Conservation (phyloP, 345 rosid species). For the Eucalyptus cloeziana region DNA sequence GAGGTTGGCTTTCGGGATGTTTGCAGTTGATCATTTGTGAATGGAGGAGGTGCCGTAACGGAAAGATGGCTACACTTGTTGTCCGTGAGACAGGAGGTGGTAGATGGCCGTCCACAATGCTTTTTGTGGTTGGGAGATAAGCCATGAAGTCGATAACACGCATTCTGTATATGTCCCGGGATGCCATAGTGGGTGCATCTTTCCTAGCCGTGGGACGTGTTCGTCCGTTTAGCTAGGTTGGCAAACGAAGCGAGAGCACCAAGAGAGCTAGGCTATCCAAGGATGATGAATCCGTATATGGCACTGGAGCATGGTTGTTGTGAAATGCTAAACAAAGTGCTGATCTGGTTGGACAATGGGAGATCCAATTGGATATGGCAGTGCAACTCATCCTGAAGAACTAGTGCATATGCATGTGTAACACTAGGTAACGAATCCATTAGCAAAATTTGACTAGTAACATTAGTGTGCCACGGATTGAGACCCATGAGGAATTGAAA, state of each 20-base stretch:
- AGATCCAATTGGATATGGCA: accelerated
- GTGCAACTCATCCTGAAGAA: background rate
- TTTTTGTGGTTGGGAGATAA: background rate
- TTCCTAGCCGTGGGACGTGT: background rate
- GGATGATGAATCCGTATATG: background rate
- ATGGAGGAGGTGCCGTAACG: background rate
- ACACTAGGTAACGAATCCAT: background rate
- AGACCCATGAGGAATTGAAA: background rate
- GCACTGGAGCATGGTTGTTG: accelerated
- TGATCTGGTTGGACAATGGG: accelerated
- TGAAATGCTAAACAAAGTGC: background rate
- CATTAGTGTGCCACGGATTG: background rate
- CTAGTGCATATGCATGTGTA: background rate
- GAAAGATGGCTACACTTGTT: background rate
- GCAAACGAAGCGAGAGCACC: accelerated
- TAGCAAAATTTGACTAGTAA: background rate
- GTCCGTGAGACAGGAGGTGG: accelerated
- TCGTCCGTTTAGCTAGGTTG: background rate
- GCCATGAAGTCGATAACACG: background rate
- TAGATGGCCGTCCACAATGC: accelerated
- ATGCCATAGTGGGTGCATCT: background rate
- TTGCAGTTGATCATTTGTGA: background rate
- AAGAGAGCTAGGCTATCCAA: background rate
- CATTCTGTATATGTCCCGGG: accelerated
- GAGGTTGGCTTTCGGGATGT: background rate